phyloP scores from a whole-genome alignment of 768 basidiomycete species.

The Phanerochaete sordida region DNA sequence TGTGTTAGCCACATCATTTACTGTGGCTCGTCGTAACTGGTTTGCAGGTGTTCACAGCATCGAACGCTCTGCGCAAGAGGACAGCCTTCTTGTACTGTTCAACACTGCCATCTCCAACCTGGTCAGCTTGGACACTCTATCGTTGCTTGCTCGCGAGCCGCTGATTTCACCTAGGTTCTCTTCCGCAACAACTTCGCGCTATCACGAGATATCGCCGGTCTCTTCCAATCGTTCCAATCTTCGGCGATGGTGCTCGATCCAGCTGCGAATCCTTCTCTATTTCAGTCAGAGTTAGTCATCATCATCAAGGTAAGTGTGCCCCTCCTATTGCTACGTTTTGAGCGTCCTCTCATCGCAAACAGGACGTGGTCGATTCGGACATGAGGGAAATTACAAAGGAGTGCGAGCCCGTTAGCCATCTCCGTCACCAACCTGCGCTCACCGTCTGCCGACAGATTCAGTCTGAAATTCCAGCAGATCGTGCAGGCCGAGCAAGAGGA shows the following conservation, averaged over 20 bases:
- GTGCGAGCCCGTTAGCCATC: conserved; percentile 34
- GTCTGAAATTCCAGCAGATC: conserved; percentile 56
- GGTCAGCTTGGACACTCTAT: conserved; percentile 37
- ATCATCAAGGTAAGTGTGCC: conserved; percentile 60
- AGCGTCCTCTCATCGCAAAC: too few species aligned
- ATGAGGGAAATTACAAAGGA: conserved; percentile 55
- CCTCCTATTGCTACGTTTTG: too few species aligned
- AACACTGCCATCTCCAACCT: conserved; percentile 65
- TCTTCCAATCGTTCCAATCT: conserved; percentile 61
- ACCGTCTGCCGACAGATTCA: too few species aligned
- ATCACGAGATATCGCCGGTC: conserved; percentile 54
- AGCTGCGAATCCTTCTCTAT: conserved; percentile 51
- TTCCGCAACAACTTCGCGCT: conserved; percentile 67
- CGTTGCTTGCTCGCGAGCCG: too few species aligned
- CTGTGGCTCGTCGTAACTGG: too few species aligned
- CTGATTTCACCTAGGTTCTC: too few species aligned
- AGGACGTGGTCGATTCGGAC: conserved; percentile 66
- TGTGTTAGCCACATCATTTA: too few species aligned
- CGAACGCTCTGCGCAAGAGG: conserved; percentile 60
- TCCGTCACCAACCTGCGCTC: too few species aligned
- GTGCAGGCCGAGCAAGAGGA: conserved; percentile 57
- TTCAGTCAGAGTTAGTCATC: conserved; percentile 55
- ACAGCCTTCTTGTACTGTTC: conserved; percentile 59
- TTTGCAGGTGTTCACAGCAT: conserved; percentile 55
- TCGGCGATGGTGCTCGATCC: conserved; percentile 57